Base-by-base conservation (phyloP, 192 early-diverging fungal species). In the Coemansia sp. region DNA sequence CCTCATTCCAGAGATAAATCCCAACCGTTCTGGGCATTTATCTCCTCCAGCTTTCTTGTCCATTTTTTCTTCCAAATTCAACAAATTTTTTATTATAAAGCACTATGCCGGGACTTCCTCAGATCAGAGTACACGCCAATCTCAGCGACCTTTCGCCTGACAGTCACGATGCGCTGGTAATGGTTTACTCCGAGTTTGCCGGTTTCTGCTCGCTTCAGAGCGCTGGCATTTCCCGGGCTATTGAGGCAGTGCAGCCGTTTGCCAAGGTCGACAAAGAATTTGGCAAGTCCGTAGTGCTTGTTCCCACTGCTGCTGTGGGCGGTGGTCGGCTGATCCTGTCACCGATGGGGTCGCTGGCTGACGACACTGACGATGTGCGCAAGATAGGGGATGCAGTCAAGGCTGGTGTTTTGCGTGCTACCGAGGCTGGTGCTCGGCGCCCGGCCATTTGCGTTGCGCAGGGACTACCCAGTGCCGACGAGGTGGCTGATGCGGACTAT, bases 311-410 rank as follows among this genome's bases (percentile, higher is more conserved):
- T 1, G 31, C 68, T n/a, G 90, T 87, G 15, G 89, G 89, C 33
- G 89, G 89, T 49, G 80, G 84, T 5, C 88, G 92, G 31, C 70
- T 93, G 29, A 81, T 95, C 16, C 69, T 93, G n/a, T 88, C 88
- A 7, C 93, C 94, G n/a, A 92, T 88, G 33, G 93, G 91, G 31
- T 86, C 89, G 13, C 71, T 93, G 6, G 68, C 78, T 63, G 88
- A 87, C 64, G 94, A 95, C 74, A 87, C 90, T 29, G 94, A 95
- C 73, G 94, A 95, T 79, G 91, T 91, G 49, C 88, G 94, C 72
- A 89, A 91, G 66, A 90, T 89, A 63, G 66, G 73, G 47, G 92
- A 92, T 66, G 88, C 88, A 12, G 89, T 90, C 69, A 87, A 87
- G 72, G 75, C 82, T n/a, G 94, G 89, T 11, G 81, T 91, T 44